Base-by-base conservation (phyloP, 2,329 filamentous ascomycete species). In the Domatiomyces globalis region DNA sequence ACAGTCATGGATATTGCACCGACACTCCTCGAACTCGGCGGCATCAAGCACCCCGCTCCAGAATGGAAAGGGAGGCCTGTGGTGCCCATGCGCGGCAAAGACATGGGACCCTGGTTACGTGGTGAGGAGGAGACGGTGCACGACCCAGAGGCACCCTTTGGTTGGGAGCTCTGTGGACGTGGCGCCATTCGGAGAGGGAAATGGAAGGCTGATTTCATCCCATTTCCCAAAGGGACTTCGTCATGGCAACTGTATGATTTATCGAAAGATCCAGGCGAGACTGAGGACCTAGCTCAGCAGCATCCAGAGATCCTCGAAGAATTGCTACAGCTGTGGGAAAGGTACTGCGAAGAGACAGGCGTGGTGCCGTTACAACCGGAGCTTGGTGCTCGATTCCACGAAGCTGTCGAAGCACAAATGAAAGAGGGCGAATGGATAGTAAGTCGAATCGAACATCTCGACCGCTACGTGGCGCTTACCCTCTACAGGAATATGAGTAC, bases 331-430 rank as follows among this genome's bases (percentile, higher is more conserved):
- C 65, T 74, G 18, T 80, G 78, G 76, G 73, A 80, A 54, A 55
- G 56, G 43, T 67, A 66, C 53, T 60, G 59, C 45, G 57, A 60
- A 43, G 63, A 65, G 48, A 61, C 59, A 10, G 63, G 63, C 7
- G 61, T 65, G 51, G 58, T 59, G 20, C 77, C 77, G 22, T 64
- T 81, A 43, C 75, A 74, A 48, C 78, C 76, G 1, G 78, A 77
- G 54, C 62, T 81, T 44, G 78, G 78, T 0, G 66, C 73, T 2
- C 50, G 58, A 6, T 81, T 75, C 67, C 67, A 82, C 49, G 75
- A 75, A 51, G 78, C 77, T 0, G 79, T 75, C 58, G 78, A 82
- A 63, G 77, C 74, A 53, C 78, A 81, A 69, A 81, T 81, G 78
- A 75, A 74, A 0, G 77, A 82, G 63, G 78, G 81, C 60, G 76